A percentile compares a stretch with the other conserved stretches of the same genome.
Evolutionary conservation across 1,284 basidiomycete species (phyloP).

Genomic region (Trichosporon sp.): DNA sequence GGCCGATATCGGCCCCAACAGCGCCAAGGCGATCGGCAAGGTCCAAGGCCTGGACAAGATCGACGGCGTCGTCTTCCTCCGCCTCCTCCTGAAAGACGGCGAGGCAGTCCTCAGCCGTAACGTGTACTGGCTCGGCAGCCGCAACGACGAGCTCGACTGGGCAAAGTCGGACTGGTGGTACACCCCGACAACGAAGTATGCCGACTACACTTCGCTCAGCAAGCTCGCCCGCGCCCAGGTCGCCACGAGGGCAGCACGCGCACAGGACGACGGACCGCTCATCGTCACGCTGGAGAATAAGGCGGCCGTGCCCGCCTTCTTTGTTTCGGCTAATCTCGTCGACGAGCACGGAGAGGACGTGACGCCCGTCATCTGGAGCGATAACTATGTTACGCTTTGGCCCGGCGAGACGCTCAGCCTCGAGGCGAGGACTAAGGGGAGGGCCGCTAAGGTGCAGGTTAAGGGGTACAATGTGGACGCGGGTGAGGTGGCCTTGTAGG

Average conservation of each 20-base stretch:
- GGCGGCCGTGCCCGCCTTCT: constrained; percentile 1
- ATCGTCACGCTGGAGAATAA: background rate
- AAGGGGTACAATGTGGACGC: background rate
- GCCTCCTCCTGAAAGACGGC: background rate
- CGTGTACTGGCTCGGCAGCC: background rate
- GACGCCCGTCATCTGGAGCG: background rate
- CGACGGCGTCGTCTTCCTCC: background rate
- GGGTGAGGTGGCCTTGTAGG: background rate
- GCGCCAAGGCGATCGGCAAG: background rate
- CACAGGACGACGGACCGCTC: background rate
- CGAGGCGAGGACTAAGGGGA: background rate
- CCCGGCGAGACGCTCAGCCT: background rate
- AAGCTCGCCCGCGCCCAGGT: background rate
- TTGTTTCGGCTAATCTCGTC: background rate
- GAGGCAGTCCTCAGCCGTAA: background rate
- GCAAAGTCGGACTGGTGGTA: background rate
- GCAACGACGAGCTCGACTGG: background rate
- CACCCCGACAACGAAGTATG: background rate
- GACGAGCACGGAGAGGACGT: background rate
- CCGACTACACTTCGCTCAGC: background rate
- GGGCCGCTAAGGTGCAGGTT: background rate
- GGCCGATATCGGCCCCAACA: background rate
- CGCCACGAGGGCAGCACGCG: too few species aligned
- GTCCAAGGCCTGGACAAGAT: background rate
- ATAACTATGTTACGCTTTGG: constrained; percentile 2